Percentiles rank a stretch among this genome's conserved stretches.
phyloP scores from a whole-genome alignment of 2,329 filamentous ascomycete species.

The Cryoendolithus antarcticus region DNA sequence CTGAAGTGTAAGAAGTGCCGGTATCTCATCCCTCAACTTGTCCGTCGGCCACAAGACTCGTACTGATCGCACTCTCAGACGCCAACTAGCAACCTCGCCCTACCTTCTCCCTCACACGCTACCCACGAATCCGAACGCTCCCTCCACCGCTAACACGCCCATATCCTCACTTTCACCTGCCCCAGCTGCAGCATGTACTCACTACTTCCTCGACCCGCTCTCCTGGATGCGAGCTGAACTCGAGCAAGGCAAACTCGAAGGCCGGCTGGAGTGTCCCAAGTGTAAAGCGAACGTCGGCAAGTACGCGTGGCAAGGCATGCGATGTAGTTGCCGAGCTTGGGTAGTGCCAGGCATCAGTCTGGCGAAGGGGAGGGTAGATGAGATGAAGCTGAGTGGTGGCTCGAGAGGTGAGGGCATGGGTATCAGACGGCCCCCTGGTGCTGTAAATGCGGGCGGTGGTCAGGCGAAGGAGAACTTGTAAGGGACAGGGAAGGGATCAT shows the following conservation, averaged over 20 bases:
- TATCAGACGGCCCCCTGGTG: constrained; percentile 22
- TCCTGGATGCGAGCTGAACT: constrained; percentile 88
- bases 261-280: constrained; percentile 73
- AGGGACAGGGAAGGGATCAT: too few relatives aligned
- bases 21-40: constrained; percentile 22
- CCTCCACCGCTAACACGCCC: too few relatives aligned
- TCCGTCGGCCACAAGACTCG: background rate
- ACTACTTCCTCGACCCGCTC: constrained; percentile 83
- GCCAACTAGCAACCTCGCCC: constrained; percentile 48
- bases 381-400: constrained; percentile 30
- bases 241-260: constrained; percentile 71
- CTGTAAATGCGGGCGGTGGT: constrained; percentile 1
- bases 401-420: constrained; percentile 15
- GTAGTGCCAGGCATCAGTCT: constrained; percentile 82
- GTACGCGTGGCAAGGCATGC: constrained; percentile 93
- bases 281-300: constrained; percentile 78
- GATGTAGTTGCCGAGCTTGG: constrained; percentile 84
- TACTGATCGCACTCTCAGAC: constrained; percentile 27
- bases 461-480: background rate
- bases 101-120: constrained; percentile 54
- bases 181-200: constrained; percentile 47
- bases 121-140: too few relatives aligned
- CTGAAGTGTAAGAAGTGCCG: constrained; percentile 88
- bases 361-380: constrained; percentile 70
- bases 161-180: too few relatives aligned